A percentile compares a stretch with the other conserved stretches of the same genome.
phyloP scores from a whole-genome alignment of 495 filamentous ascomycete species.

The Lophium mytilinum region DNA sequence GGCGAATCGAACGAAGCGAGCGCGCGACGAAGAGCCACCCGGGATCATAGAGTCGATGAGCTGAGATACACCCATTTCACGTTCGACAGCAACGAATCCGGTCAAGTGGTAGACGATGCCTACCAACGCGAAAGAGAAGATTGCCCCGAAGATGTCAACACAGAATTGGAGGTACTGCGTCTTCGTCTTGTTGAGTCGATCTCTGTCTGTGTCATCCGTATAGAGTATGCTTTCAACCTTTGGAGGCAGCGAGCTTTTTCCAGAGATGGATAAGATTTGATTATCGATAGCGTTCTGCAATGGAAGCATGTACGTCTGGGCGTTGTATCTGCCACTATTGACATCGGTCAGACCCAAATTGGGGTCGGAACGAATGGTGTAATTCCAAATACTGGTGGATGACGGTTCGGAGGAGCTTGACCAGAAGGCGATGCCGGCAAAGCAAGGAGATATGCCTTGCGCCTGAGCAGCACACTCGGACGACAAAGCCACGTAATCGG shows the following conservation, averaged over 20 bases:
- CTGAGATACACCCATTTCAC: conserved; percentile 35
- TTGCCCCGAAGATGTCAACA: conserved; percentile 57
- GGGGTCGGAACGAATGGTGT: conserved; percentile 67
- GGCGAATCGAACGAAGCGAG: conserved; percentile 32
- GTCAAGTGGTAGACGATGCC: conserved; percentile 62
- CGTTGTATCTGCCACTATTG: conserved; percentile 52
- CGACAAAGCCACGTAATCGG: conserved; percentile 46
- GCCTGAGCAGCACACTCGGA: conserved; percentile 56
- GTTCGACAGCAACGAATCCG: conserved; percentile 36
- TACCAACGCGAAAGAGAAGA: conserved; percentile 65
- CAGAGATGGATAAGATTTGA: conserved; percentile 52
- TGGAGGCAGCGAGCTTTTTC: conserved; percentile 27
- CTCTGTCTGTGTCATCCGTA: conserved; percentile 56
- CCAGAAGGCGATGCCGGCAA: conserved; percentile 64
- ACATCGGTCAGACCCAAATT: conserved; percentile 55
- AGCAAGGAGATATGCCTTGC: conserved; percentile 63
- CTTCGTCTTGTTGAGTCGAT: conserved; percentile 53
- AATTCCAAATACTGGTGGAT: conserved; percentile 61
- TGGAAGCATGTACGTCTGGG: conserved; percentile 65
- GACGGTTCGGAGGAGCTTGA: conserved; percentile 60
- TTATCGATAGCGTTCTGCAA: conserved; percentile 68
- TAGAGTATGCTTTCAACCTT: conserved; percentile 57
- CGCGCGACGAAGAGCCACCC: conserved; percentile 29
- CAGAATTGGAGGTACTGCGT: conserved; percentile 58
- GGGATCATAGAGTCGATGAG: conserved; percentile 39